Percentiles rank a stretch among this genome's conserved stretches.
phyloP scores from a whole-genome alignment of 306 rosid genomes.

The Sicyos baderoa region DNA sequence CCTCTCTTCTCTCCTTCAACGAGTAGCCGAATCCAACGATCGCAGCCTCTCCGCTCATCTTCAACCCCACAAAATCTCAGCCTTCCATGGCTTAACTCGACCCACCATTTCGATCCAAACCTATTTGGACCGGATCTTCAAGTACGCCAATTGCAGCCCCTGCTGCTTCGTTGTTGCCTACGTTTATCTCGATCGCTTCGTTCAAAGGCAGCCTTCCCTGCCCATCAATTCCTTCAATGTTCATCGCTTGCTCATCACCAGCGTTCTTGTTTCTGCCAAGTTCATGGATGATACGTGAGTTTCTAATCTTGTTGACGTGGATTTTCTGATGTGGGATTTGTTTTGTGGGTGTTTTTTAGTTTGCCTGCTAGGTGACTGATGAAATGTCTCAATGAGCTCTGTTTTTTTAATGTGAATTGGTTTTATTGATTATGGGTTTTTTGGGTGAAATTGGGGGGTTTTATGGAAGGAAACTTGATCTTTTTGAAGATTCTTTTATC shows the following conservation, averaged over 20 bases:
- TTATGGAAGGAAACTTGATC: neutral
- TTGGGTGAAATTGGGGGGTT: neutral
- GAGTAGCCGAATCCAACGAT: slow-evolving; percentile 74
- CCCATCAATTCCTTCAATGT: slow-evolving; percentile 81
- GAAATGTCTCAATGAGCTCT: slow-evolving; percentile 4
- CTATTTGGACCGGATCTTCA: slow-evolving; percentile 80
- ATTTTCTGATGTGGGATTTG: neutral
- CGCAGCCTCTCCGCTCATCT: slow-evolving; percentile 29
- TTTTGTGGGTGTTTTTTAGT: neutral
- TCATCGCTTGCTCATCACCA: slow-evolving; percentile 80
- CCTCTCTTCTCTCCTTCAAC: slow-evolving; percentile 72
- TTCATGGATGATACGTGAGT: slow-evolving; percentile 98
- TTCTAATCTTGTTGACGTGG: neutral
- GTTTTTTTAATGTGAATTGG: neutral
- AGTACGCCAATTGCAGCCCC: slow-evolving; percentile 89
- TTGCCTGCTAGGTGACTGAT: slow-evolving; percentile 6
- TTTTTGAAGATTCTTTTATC: neutral
- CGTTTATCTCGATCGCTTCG: slow-evolving; percentile 83
- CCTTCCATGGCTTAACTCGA: slow-evolving; percentile 76
- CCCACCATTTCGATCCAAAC: slow-evolving; percentile 70
- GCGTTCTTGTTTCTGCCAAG: slow-evolving; percentile 87
- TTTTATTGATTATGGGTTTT: neutral
- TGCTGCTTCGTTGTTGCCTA: slow-evolving; percentile 83
- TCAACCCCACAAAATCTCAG: slow-evolving; percentile 54
- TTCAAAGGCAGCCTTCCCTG: slow-evolving; percentile 63